Conservation (phyloP, 2,329 filamentous ascomycete genomes). For the Diplodia corticola region DNA sequence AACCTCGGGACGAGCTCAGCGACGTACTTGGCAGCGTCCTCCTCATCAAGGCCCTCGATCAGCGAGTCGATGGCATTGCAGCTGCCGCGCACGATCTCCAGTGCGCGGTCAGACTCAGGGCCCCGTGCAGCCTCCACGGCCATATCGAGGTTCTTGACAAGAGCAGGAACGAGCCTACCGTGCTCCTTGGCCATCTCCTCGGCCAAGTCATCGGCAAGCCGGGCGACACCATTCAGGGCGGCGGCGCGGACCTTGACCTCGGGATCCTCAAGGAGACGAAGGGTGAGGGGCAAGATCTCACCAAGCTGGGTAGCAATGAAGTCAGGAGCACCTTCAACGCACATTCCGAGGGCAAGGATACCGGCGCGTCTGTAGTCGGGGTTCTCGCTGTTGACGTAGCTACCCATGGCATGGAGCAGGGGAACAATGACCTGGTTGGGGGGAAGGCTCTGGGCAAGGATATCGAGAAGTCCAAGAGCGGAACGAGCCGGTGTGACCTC, state of each 20-base stretch:
- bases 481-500: constrained; percentile 82
- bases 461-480: constrained; percentile 83
- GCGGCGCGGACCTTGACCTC: constrained; percentile 83
- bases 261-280: constrained; percentile 80
- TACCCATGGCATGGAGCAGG: constrained; percentile 80
- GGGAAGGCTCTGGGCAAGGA: constrained; percentile 82
- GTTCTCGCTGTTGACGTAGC: constrained; percentile 73
- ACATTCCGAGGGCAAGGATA: constrained; percentile 88
- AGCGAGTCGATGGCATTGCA: constrained; percentile 90
- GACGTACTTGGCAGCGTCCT: constrained; percentile 79
- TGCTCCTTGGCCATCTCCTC: constrained; percentile 88
- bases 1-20: constrained; percentile 81
- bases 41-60: constrained; percentile 78
- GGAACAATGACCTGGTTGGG: constrained; percentile 94
- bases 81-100: constrained; percentile 84
- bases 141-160: constrained; percentile 86
- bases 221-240: constrained; percentile 81
- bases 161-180: constrained; percentile 75
- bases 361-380: constrained; percentile 83
- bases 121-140: constrained; percentile 67
- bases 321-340: constrained; percentile 93
- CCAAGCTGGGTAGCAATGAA: constrained; percentile 93
- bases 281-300: constrained; percentile 79
- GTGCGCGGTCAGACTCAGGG: constrained; percentile 68
- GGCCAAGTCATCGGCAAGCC: constrained; percentile 88